phyloP scores from a whole-genome alignment of 352 stramenopile species.

The Globisporangium nagaii region DNA sequence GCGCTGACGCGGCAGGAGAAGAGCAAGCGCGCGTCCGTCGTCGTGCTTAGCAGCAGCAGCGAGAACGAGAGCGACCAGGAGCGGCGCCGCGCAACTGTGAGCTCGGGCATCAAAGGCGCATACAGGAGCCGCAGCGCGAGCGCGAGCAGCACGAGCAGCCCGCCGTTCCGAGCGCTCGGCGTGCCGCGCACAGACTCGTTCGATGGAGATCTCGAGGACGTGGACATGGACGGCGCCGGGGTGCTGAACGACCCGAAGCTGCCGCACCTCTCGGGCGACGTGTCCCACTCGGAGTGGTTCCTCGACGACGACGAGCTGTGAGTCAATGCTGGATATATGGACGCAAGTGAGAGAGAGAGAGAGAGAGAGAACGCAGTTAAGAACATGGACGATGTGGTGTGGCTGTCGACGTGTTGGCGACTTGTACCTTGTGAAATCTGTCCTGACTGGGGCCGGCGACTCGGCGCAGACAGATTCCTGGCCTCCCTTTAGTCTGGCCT shows the following conservation, averaged over 20 bases:
- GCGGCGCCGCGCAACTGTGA: not conserved
- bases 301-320: conserved; percentile 12
- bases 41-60: not conserved
- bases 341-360: too few species aligned
- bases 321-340: not conserved
- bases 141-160: conserved; percentile 22
- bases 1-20: conserved; percentile 33
- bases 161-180: conserved; percentile 26
- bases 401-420: too few species aligned
- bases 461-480: too few species aligned
- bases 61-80: conserved; percentile 11
- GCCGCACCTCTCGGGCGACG: conserved; percentile 29
- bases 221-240: conserved; percentile 38
- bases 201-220: conserved; percentile 27
- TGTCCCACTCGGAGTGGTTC: conserved; percentile 53
- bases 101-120: not conserved
- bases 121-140: conserved; percentile 16
- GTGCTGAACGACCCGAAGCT: conserved; percentile 12
- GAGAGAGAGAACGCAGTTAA: too few species aligned
- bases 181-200: conserved; percentile 25
- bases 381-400: not conserved
- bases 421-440: too few species aligned
- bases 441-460: too few species aligned
- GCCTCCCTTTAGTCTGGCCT: too few species aligned
- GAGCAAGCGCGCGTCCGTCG: conserved; percentile 7